Base-by-base conservation (phyloP, 2,329 filamentous ascomycete genomes). In the Trichothecium sympodiale region DNA sequence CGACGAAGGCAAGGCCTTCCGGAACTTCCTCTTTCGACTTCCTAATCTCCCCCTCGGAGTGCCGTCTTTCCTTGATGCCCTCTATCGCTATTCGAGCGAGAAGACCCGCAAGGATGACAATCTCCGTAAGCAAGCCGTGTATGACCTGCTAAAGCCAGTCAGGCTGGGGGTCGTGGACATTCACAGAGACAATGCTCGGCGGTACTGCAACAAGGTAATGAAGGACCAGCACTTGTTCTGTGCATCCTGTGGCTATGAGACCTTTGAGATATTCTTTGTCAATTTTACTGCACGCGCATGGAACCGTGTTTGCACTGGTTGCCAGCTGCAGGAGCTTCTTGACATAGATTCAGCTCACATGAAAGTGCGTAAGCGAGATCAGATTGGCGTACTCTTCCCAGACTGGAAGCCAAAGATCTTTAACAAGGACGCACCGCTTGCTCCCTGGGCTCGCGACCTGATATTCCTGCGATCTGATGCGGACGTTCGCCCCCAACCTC, bases 81-180 rank as follows among this genome's bases (percentile, higher is more conserved):
- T 60, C 2, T 43, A 53, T 14, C 55, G 57, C 2, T 50, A 52
- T 14, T 33, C 51, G 2, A 45, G 54, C 6, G 25, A 51, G 3
- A 33, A 42, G 3, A 34, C 34, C 4, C 18, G 29, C 28, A 27
- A 4, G 28, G 27, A 1, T 2, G 8, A 34, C 1, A 38, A 46
- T 3, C 35, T 46, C 1, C 9, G 36, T 4, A 48, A 40, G 2
- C 38, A 46, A 32, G 46, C 47, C 0, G 31, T 50, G 1, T 60
- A 54, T 17, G 58, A 61, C 34, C 30, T 59, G 3, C 31, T 58
- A 4, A 59, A 55, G 34, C 49, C 55, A 0, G 44, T 60, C 2
- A 42, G 50, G 2, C 36, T 51, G 6, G 52, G 50, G 0, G 18
- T 57, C 0, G 47, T 54, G 8, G 16, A 15, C 14, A 17, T 37